phyloP scores from a whole-genome alignment of 1,284 basidiomycete genomes.

The Malassezia yamatoensis region DNA sequence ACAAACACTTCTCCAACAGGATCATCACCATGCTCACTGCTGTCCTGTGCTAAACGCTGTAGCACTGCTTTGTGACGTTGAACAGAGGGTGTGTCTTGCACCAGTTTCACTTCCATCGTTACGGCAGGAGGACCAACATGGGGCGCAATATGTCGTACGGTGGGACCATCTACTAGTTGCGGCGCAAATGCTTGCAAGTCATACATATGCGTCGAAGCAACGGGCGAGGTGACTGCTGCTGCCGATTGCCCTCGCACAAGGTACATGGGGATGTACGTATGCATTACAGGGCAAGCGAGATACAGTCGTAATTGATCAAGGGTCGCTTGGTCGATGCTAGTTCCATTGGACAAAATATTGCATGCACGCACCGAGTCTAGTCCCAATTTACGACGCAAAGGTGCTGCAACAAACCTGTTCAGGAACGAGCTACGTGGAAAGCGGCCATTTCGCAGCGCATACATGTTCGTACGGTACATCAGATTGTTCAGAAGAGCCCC shows the following conservation, averaged over 20 bases:
- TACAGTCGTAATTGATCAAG: slow-evolving; percentile 38
- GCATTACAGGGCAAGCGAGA: slow-evolving; percentile 37
- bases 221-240: slow-evolving; percentile 21
- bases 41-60: slow-evolving; percentile 17
- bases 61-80: slow-evolving; percentile 17
- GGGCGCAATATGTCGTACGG: slow-evolving; percentile 21
- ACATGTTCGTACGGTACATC: slow-evolving; percentile 21
- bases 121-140: slow-evolving; percentile 43
- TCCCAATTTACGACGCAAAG: slow-evolving; percentile 20
- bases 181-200: slow-evolving; percentile 43
- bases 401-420: slow-evolving; percentile 23
- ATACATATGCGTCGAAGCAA: slow-evolving; percentile 32
- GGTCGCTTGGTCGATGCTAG: slow-evolving; percentile 25
- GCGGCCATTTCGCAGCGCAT: slow-evolving; percentile 30
- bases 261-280: slow-evolving; percentile 26
- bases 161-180: slow-evolving; percentile 17
- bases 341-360: slow-evolving; percentile 20
- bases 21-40: slow-evolving; percentile 17
- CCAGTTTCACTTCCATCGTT: slow-evolving; percentile 37
- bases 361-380: slow-evolving; percentile 18
- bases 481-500: slow-evolving; percentile 15
- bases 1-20: slow-evolving; percentile 33
- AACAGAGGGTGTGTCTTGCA: slow-evolving; percentile 20
- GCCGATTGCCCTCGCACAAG: not conserved
- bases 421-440: slow-evolving; percentile 19